phyloP scores from a whole-genome alignment of 441 rosid genomes.

The Erodium chrysanthum region DNA sequence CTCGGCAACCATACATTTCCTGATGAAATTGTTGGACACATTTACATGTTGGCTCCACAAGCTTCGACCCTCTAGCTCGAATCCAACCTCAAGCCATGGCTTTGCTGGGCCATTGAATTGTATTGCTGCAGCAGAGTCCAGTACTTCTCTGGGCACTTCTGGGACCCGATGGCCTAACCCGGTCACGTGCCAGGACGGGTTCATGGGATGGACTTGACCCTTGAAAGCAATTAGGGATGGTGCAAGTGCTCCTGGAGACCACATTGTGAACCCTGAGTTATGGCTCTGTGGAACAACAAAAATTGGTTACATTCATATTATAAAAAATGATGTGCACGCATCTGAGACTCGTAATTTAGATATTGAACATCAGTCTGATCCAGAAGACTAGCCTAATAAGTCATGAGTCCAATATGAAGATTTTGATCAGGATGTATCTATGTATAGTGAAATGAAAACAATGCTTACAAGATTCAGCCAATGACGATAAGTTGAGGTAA shows the following conservation, averaged over 20 bases:
- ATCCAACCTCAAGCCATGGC: slow-evolving; percentile 90
- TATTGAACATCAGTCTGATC: too few species aligned
- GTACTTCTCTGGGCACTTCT: slow-evolving; percentile 23
- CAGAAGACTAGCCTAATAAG: too few species aligned
- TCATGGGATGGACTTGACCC: slow-evolving; percentile 59
- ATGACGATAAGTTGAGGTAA: slow-evolving; percentile 48
- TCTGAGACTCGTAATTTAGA: too few species aligned
- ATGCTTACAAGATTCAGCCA: slow-evolving; percentile 67
- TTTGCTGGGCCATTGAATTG: slow-evolving; percentile 94
- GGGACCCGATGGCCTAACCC: slow-evolving; percentile 54
- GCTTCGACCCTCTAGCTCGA: slow-evolving; percentile 41
- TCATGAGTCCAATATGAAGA: too few species aligned
- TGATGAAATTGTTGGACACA: slow-evolving; percentile 53
- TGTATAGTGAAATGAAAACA: not conserved
- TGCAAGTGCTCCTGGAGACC: slow-evolving; percentile 82
- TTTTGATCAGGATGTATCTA: too few species aligned
- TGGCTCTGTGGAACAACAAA: slow-evolving; percentile 37
- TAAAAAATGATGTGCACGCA: too few species aligned
- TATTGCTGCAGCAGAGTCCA: slow-evolving; percentile 59
- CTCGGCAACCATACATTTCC: slow-evolving; percentile 54
- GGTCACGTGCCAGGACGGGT: slow-evolving; percentile 71
- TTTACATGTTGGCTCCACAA: slow-evolving; percentile 66
- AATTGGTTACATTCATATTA: not conserved
- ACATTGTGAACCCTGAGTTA: slow-evolving; percentile 52
- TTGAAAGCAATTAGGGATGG: slow-evolving; percentile 66